Base-by-base conservation (phyloP, 2,329 filamentous ascomycete genomes). In the Colletotrichum sp. region DNA sequence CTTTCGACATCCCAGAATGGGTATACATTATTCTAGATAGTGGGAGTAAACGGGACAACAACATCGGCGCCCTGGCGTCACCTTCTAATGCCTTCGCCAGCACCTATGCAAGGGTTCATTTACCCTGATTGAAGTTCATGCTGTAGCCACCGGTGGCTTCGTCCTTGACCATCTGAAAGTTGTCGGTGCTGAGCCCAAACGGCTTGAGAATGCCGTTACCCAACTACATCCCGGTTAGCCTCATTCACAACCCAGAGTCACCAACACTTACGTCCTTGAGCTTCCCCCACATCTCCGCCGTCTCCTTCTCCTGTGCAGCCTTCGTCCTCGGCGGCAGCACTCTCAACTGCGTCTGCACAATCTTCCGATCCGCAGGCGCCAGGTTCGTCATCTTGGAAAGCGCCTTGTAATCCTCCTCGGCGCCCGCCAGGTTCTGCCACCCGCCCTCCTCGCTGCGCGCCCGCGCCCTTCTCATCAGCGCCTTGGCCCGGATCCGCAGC, bases 271-370 rank as follows among this genome's bases (percentile, higher is more conserved):
- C 91, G 80, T 94, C 93, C 83, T 98, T 98, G 80, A 99, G 86
- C 87, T 99, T 98, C 21, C 94, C 95, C 96, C 98, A 98, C 96
- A 99, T 98, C 86, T 99, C 96, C 4, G 91, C 93, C 91, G 97
- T 95, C 85, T 99, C 97, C 79, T 90, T 91, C 81, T 98, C 94
- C 85, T 96, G 95, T 2, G 96, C 96, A 21, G 90, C 91, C 78
- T 96, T 95, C 66, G 95, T 90, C 77, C 90, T 89, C 2, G 90
- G 87, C 3, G 95, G 95, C 52, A 99, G 85, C 26, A 88, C 86
- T 16, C 88, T 85, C 75, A 98, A 87, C 79, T 95, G 93, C 32
- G 88, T 85, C 69, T 92, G 88, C 3, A 98, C 94, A 18, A 93
- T 90, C 80, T 90, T 92, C 82, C 87, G 88, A 81, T 98, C 96